Evolutionary conservation across 2,329 filamentous ascomycete genomes (phyloP).

Genomic region (Epichloe sylvatica): DNA sequence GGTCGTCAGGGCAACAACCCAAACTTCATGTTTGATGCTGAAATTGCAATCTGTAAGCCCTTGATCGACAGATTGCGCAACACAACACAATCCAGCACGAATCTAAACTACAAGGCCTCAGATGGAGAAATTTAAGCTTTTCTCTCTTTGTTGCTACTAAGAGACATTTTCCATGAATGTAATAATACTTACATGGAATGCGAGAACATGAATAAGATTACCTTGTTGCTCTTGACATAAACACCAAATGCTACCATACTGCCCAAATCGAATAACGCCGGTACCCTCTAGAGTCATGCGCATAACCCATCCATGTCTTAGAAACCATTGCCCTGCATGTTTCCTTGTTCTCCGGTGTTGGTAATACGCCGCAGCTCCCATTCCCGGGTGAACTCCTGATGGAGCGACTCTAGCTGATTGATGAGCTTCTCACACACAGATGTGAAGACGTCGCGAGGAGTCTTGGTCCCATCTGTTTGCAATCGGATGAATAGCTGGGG

Average conservation of each 20-base stretch:
- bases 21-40: not conserved
- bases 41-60: not conserved
- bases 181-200: not conserved
- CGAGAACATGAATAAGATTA: not conserved
- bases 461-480: conserved; percentile 78
- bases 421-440: conserved; percentile 72
- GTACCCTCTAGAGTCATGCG: conserved; percentile 5
- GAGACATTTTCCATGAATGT: not conserved
- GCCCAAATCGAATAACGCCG: conserved; percentile 11
- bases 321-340: conserved; percentile 24
- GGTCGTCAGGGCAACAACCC: not conserved
- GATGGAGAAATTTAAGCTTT: not conserved
- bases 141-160: not conserved
- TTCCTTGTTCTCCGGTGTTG: conserved; percentile 45
- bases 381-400: conserved; percentile 83
- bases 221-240: not conserved
- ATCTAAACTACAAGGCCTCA: not conserved
- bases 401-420: conserved; percentile 63
- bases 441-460: conserved; percentile 78
- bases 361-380: conserved; percentile 81
- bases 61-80: not conserved
- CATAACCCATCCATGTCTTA: conserved; percentile 6
- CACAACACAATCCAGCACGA: not conserved
- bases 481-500: conserved; percentile 58
- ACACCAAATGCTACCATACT: conserved; percentile 4